Conservation (phyloP, 305 asterid genomes). For the Striga hermonthica region DNA sequence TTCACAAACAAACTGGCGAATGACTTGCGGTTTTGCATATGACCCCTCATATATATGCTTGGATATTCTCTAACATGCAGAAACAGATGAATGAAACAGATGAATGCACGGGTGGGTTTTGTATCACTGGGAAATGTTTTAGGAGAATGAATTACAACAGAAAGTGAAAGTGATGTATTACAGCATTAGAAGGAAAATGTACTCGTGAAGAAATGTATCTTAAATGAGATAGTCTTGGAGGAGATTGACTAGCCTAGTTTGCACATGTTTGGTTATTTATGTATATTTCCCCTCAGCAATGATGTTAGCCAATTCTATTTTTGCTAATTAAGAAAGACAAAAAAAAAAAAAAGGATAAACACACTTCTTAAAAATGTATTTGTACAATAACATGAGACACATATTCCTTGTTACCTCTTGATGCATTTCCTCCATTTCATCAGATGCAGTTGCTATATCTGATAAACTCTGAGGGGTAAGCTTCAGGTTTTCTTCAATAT, state of each 20-base stretch:
- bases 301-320: slow-evolving; percentile 4
- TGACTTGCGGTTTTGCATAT: no score
- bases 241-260: background rate
- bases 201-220: background rate
- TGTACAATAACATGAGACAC: slow-evolving; percentile 25
- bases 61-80: no score
- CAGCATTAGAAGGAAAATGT: background rate
- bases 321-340: background rate
- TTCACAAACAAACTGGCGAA: no score
- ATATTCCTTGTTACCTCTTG: slow-evolving; percentile 62
- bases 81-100: no score
- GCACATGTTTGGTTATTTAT: background rate
- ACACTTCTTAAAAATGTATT: slow-evolving; percentile 24
- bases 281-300: slow-evolving; percentile 11
- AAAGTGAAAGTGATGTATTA: no score
- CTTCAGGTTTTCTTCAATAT: slow-evolving; percentile 86
- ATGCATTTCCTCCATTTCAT: slow-evolving; percentile 93
- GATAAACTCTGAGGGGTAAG: slow-evolving; percentile 90
- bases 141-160: no score
- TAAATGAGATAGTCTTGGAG: background rate
- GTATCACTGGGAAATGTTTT: no score
- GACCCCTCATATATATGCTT: no score
- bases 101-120: no score
- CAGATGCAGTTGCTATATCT: slow-evolving; percentile 83
- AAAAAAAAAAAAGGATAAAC: background rate